phyloP scores from a whole-genome alignment of 2,329 filamentous ascomycete species.

The Pseudogymnoascus sp. region DNA sequence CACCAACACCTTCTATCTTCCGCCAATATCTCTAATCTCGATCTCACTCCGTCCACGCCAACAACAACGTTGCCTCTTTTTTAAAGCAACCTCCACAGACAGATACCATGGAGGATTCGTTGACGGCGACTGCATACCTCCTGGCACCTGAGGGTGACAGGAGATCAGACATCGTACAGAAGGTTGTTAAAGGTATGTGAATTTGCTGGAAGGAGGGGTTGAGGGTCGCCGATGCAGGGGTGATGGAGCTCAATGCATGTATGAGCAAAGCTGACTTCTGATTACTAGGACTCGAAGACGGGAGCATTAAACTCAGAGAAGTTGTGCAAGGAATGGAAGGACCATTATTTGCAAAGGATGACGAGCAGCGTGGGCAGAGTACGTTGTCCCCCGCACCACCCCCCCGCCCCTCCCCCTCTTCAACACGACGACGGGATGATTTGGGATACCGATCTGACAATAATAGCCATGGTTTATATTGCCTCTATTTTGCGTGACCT shows the following conservation, averaged over 20 bases:
- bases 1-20: background rate
- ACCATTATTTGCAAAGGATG: background rate
- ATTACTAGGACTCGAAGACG: background rate
- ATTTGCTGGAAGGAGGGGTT: background rate
- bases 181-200: background rate
- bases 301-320: background rate
- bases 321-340: background rate
- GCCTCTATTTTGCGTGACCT: background rate
- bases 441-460: background rate
- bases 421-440: background rate
- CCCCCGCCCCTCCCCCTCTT: no score
- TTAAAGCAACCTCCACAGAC: background rate
- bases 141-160: background rate
- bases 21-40: background rate
- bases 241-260: background rate
- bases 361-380: background rate
- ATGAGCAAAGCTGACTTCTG: background rate
- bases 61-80: background rate
- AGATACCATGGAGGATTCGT: background rate
- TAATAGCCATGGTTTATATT: slow-evolving; percentile 7
- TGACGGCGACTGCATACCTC: background rate
- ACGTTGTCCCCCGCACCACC: background rate
- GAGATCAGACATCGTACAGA: background rate
- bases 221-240: background rate
- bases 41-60: background rate